Evolutionary conservation across 768 basidiomycete genomes (phyloP), one percentile per base, ranked within the genome.

Genomic region (Lactarius sanguifluus): DNA sequence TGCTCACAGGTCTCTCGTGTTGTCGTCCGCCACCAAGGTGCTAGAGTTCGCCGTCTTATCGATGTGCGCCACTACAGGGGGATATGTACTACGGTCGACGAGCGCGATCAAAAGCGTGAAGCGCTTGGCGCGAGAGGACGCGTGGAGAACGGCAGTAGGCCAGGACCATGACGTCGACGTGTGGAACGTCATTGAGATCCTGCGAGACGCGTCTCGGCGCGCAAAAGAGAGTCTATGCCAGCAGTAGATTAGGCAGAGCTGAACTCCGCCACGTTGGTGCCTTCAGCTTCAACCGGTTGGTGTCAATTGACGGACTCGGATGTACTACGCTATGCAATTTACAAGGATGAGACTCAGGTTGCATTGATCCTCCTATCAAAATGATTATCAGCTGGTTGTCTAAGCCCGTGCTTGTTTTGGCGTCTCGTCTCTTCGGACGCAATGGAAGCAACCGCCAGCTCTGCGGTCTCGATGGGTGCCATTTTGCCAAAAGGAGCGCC

Each of bases 21-120:
- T 88, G 18, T 78, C 77, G 30, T 67, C 73, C 1, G 75, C 77
- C 2, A 83, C 86, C 5, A 78, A 74, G 60, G 75, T 77, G 38
- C 73, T 86, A 9, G 88, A 89, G 65, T 81, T 82, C 64, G 74
- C 65, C 5, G 77, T 77, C 1, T 78, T 83, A 52, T 78, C 80
- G 1, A 79, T 87, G 77, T 82, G 81, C 18, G 80, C 80, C 52
- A 86, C 85, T 0, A 68, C 76, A 2, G 86, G 87, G 10, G 34
- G 34, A 1, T 90, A 90, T 54, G 58, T 5, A n/a, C 38, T 76
- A 75, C 62, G 69, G 20, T 64, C 66, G 5, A 30, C 4, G n/a
- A 36, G 55, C 13, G 61, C 40, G 5, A 47, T 64, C 30, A 52
- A 47, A 30, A 45, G 58, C 28, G 38, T 68, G n/a, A 58, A 47